phyloP scores from a whole-genome alignment of 306 rosid species.

The Pyrus communis region DNA sequence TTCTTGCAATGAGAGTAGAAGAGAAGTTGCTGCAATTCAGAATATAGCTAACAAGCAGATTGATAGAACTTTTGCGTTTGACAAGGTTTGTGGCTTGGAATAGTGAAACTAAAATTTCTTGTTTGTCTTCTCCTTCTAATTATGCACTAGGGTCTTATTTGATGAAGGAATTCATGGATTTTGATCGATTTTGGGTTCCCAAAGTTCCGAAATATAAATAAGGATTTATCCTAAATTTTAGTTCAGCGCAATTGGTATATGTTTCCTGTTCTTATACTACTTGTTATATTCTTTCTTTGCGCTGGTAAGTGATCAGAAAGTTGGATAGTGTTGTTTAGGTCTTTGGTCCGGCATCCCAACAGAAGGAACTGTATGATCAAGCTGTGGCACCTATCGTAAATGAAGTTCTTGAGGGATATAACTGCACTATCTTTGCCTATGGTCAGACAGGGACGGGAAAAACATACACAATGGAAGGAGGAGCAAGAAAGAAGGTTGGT shows the following conservation, averaged over 20 bases:
- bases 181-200: neutral
- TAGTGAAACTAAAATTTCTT: neutral
- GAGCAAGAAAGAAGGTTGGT: conserved; percentile 87
- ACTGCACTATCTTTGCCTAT: conserved; percentile 95
- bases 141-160: neutral
- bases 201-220: neutral
- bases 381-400: conserved; percentile 87
- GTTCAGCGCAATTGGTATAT: neutral
- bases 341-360: conserved; percentile 89
- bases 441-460: conserved; percentile 99
- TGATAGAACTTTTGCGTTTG: conserved; percentile 87
- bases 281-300: neutral
- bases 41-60: conserved; percentile 97
- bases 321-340: conserved; percentile 49
- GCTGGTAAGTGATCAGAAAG: conserved; percentile 13
- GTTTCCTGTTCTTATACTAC: neutral
- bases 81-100: conserved; percentile 49
- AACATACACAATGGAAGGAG: conserved; percentile 99
- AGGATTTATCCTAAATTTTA: neutral
- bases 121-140: neutral
- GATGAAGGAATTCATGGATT: neutral
- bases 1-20: conserved; percentile 72
- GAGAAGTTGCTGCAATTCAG: conserved; percentile 86
- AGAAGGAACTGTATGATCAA: conserved; percentile 88
- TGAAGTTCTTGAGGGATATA: conserved; percentile 99